Percentiles rank a stretch among this genome's conserved stretches.
Conservation (phyloP, 805 yeast species). For the Candida incommunis region DNA sequence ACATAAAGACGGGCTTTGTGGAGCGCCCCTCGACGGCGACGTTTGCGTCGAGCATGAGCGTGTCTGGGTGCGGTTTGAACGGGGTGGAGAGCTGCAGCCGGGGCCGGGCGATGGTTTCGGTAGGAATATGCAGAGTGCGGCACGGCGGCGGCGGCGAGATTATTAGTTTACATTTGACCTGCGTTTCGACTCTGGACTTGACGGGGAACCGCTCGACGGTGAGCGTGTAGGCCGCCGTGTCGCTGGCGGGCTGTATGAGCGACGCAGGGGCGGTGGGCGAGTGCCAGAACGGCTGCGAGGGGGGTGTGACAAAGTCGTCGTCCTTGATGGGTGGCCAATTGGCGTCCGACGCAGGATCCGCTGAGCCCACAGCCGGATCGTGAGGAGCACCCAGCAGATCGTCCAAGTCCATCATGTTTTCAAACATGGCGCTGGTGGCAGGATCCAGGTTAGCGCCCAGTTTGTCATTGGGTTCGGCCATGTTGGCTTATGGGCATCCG, state of each 20-base stretch:
- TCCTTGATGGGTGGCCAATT: not conserved
- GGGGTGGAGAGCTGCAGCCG: conserved; percentile 48
- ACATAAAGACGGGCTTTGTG: conserved; percentile 50
- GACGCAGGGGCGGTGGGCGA: not conserved
- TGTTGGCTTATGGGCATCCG: no score
- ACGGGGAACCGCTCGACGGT: conserved; percentile 51
- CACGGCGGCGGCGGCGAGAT: conserved; percentile 70
- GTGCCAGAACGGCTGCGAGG: not conserved
- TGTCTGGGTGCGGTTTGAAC: conserved; percentile 14
- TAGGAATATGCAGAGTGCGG: conserved; percentile 61
- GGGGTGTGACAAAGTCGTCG: not conserved
- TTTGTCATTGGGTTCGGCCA: no score
- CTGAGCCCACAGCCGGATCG: no score
- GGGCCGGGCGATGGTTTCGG: conserved; percentile 78
- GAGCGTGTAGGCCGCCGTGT: not conserved
- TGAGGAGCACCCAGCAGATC: no score
- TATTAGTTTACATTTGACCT: conserved; percentile 59
- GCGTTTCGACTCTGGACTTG: conserved; percentile 89
- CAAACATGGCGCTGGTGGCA: no score
- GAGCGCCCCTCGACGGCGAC: conserved; percentile 44
- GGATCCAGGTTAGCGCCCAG: no score
- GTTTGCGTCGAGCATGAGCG: conserved; percentile 50
- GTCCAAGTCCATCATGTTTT: no score
- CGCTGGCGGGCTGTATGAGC: not conserved
- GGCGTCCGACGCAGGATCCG: no score